A percentile compares a stretch with the other conserved stretches of the same genome.
Conservation (phyloP, 106 monocot species). For the Platanthera zijinensis region DNA sequence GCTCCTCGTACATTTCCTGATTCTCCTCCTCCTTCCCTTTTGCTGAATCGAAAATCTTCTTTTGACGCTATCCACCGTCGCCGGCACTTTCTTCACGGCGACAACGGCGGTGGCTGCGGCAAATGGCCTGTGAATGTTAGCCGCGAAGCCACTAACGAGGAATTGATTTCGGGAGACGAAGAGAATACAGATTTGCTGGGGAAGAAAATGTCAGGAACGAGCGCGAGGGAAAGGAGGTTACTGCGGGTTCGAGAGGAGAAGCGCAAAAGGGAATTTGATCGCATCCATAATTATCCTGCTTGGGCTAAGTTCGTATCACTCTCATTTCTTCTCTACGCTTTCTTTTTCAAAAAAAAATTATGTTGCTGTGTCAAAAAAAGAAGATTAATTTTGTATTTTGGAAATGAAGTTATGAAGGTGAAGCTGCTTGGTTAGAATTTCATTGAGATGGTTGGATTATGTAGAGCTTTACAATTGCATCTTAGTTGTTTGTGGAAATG, state of each 20-base stretch:
- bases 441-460: not conserved
- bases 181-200: not conserved
- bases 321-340: constrained; percentile 3
- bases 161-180: constrained; percentile 11
- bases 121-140: not conserved
- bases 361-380: not conserved
- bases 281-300: constrained; percentile 63
- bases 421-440: not conserved
- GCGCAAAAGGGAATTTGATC: constrained; percentile 64
- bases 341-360: not conserved
- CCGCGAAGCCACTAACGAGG: not conserved
- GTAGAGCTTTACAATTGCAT: not conserved
- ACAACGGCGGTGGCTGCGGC: not conserved
- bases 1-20: not conserved
- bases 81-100: not conserved
- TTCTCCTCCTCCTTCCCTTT: not conserved
- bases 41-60: not conserved
- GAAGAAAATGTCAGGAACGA: constrained; percentile 59
- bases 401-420: no score
- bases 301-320: constrained; percentile 70
- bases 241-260: constrained; percentile 87
- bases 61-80: not conserved
- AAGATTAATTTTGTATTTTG: not conserved
- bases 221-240: constrained; percentile 78
- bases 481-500: not conserved